phyloP scores from a whole-genome alignment of 1,284 basidiomycete genomes.

The Ganoderma meredithae region DNA sequence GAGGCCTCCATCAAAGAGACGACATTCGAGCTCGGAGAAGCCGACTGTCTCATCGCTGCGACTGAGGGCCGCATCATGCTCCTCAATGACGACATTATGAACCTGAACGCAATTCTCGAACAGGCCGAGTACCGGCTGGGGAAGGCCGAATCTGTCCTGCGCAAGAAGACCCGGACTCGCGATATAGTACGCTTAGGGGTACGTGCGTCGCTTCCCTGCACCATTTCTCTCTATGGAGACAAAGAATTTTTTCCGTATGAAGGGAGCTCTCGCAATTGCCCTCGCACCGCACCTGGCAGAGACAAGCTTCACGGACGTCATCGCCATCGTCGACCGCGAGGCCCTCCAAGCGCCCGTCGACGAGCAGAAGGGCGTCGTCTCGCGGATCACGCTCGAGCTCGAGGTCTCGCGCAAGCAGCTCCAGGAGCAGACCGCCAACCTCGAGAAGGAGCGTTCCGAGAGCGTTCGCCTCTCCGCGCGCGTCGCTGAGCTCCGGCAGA shows the following conservation, averaged over 20 bases:
- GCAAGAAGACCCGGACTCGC: constrained; percentile 8
- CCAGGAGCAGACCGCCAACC: constrained; percentile 6
- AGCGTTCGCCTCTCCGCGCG: constrained; percentile 3
- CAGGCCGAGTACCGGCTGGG: constrained; percentile 8
- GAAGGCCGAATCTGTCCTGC: constrained; percentile 8
- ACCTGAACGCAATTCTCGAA: constrained; percentile 6
- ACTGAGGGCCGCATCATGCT: constrained; percentile 8
- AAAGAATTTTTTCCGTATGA: no score
- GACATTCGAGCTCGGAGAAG: neutral
- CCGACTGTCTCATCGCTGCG: neutral
- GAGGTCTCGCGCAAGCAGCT: constrained; percentile 12
- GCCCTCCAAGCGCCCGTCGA: constrained; percentile 5
- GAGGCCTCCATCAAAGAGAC: constrained; percentile 12
- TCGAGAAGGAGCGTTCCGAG: constrained; percentile 11
- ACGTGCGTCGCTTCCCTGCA: neutral
- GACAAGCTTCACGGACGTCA: constrained; percentile 2
- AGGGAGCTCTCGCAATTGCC: neutral
- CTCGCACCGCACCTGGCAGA: neutral
- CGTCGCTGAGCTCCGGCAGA: constrained; percentile 6
- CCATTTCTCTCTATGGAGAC: no score
- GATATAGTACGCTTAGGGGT: constrained; percentile 13
- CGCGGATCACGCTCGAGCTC: constrained; percentile 12
- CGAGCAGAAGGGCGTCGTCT: constrained; percentile 4
- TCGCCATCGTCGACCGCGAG: constrained; percentile 6
- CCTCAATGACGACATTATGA: constrained; percentile 10